A percentile compares a stretch with the other conserved stretches of the same genome.
Evolutionary conservation across 495 filamentous ascomycete species (phyloP).

Genomic region (Terfezia claveryi): DNA sequence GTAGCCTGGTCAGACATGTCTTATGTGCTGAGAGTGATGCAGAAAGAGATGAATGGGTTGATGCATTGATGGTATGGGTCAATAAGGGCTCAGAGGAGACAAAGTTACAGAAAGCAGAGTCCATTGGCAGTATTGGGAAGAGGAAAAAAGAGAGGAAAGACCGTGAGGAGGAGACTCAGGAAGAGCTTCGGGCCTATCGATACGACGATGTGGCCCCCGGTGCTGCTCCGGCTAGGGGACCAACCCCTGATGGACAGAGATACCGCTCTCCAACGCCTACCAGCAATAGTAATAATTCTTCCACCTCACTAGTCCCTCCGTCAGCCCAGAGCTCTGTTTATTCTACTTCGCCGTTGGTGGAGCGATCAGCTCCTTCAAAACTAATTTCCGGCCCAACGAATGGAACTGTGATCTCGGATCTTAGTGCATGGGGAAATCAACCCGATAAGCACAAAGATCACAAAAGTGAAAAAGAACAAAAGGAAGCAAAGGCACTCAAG

Average conservation of each 20-base stretch:
- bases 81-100: slow-evolving; percentile 39
- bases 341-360: slow-evolving; percentile 4
- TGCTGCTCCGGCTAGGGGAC: slow-evolving; percentile 38
- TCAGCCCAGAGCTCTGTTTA: slow-evolving; percentile 19
- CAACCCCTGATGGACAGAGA: slow-evolving; percentile 17
- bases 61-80: slow-evolving; percentile 73
- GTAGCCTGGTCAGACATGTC: slow-evolving; percentile 76
- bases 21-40: slow-evolving; percentile 84
- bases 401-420: slow-evolving; percentile 63
- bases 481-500: slow-evolving; percentile 55
- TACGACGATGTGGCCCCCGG: slow-evolving; percentile 68
- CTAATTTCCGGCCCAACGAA: slow-evolving; percentile 76
- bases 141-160: slow-evolving; percentile 23
- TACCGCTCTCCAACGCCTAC: neutral
- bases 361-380: slow-evolving; percentile 23
- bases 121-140: slow-evolving; percentile 6
- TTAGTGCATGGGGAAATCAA: slow-evolving; percentile 49
- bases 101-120: slow-evolving; percentile 8
- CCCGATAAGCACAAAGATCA: slow-evolving; percentile 3
- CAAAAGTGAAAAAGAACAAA: slow-evolving; percentile 6
- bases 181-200: slow-evolving; percentile 52
- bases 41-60: slow-evolving; percentile 87
- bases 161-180: slow-evolving; percentile 17
- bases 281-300: neutral
- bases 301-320: slow-evolving; percentile 18